Evolutionary conservation across 257 asterid genomes (phyloP).

Genomic region (Galeopsis tetrahit): DNA sequence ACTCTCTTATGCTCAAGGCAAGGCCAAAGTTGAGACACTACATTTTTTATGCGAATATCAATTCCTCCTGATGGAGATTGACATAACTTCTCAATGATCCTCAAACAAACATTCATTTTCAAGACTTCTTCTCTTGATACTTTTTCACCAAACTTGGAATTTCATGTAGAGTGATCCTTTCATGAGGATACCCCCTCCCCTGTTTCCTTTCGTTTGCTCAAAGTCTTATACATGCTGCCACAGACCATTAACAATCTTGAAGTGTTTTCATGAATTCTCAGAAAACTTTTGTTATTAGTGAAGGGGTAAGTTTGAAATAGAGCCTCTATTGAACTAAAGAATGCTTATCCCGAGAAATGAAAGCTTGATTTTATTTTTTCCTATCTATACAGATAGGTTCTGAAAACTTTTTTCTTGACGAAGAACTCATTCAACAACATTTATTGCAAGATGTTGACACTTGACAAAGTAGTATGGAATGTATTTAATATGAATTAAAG

Average conservation of each 20-base stretch:
- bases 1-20: not conserved
- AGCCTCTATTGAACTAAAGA: not conserved
- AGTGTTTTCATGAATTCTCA: constrained; percentile 6
- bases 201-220: constrained; percentile 14
- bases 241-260: not conserved
- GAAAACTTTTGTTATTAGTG: not conserved
- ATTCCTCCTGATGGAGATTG: not conserved
- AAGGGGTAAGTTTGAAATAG: constrained; percentile 8
- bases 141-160: not conserved
- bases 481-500: not conserved
- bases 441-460: not conserved
- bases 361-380: not conserved
- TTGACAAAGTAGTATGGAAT: not conserved
- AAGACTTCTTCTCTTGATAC: constrained; percentile 4
- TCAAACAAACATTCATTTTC: constrained; percentile 9
- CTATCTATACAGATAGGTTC: not conserved
- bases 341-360: not conserved
- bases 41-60: not conserved
- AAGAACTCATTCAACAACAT: constrained; percentile 16
- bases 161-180: not conserved
- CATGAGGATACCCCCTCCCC: not conserved
- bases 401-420: not conserved
- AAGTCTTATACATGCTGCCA: not conserved
- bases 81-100: constrained; percentile 10
- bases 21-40: not conserved